Conservation (phyloP, 2,329 filamentous ascomycete genomes). For the Lizonia empirigonia region DNA sequence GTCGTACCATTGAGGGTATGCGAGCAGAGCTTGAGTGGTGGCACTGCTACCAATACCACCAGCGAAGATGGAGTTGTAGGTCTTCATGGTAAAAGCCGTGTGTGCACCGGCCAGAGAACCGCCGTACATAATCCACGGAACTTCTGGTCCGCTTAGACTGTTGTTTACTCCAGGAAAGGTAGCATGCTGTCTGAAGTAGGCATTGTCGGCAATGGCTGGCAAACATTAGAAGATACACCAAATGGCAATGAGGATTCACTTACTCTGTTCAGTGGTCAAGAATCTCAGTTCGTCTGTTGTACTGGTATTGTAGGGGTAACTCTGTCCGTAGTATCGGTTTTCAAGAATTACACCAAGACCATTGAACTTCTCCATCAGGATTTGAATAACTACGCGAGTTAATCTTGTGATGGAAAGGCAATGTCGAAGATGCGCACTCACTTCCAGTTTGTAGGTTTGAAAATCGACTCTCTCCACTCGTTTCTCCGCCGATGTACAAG, state of each 20-base stretch:
- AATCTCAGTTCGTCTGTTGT: constrained; percentile 58
- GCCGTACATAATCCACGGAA: constrained; percentile 56
- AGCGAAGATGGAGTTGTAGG: constrained; percentile 54
- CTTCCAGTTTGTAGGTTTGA: constrained; percentile 51
- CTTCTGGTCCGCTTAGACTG: constrained; percentile 51
- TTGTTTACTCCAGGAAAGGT: constrained; percentile 53
- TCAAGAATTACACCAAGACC: constrained; percentile 61
- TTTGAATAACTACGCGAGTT: constrained; percentile 53
- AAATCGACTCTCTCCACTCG: constrained; percentile 46
- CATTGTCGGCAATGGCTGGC: constrained; percentile 57
- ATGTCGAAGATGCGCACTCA: constrained; percentile 20
- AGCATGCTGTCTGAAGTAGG: constrained; percentile 58
- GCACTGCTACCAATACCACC: constrained; percentile 58
- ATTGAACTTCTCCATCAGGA: constrained; percentile 60
- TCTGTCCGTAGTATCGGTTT: constrained; percentile 58
- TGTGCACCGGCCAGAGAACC: constrained; percentile 54
- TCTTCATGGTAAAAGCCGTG: constrained; percentile 55
- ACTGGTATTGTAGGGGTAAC: constrained; percentile 55
- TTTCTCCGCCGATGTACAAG: constrained; percentile 57
- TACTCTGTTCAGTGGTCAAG: constrained; percentile 58
- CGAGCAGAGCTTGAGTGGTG: constrained; percentile 49
- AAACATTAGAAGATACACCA: not conserved
- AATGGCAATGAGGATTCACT: not conserved
- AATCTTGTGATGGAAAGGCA: not conserved
- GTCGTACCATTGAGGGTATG: constrained; percentile 58